Evolutionary conservation across 2,329 filamentous ascomycete species (phyloP), one percentile per base, ranked within the genome.

Genomic region (Cadophora sp.): DNA sequence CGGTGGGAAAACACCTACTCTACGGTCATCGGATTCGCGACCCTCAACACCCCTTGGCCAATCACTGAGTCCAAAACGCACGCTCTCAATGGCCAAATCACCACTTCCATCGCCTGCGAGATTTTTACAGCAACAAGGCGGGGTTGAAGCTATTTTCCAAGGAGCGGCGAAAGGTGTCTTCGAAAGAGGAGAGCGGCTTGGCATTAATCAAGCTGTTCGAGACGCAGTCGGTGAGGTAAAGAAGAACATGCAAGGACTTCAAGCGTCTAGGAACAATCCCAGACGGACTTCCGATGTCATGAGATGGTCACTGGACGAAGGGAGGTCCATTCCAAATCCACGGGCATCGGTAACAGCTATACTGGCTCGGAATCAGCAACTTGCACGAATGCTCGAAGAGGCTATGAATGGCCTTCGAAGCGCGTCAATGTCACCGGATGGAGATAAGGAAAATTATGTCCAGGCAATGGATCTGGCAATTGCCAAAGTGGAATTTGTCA

Each of bases 151-250:
- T 1, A 77, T 96, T 0, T 84, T 96, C 33, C 91, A 94, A 75
- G 90, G 89, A 18, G 92, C 92, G 3, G 91, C 92, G 22, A 92
- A 90, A 75, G 89, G 88, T 62, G 88, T 95, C 18, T 82, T 93
- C 41, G 89, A 92, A 73, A 85, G 87, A 39, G 86, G 92, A 62
- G 91, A 94, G 78, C 90, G 88, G 74, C 87, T 94, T 69, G 91
- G 91, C 7, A 90, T 96, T 65, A 94, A 93, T 75, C 90, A 91
- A 77, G 91, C 90, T 0, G 88, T 96, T 7, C 86, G 92, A n/a
- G 91, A 92, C 72, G 92, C 92, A 20, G 86, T 96, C 75, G 90
- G 89, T 9, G 93, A 96, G 78, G 90, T 95, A 59, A 87, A 87
- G 67, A 91, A 91, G 73, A 94, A 93, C 71, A 87, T 94, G 71